phyloP scores from a whole-genome alignment of 768 basidiomycete genomes.

The Xanthoconium purpureum region DNA sequence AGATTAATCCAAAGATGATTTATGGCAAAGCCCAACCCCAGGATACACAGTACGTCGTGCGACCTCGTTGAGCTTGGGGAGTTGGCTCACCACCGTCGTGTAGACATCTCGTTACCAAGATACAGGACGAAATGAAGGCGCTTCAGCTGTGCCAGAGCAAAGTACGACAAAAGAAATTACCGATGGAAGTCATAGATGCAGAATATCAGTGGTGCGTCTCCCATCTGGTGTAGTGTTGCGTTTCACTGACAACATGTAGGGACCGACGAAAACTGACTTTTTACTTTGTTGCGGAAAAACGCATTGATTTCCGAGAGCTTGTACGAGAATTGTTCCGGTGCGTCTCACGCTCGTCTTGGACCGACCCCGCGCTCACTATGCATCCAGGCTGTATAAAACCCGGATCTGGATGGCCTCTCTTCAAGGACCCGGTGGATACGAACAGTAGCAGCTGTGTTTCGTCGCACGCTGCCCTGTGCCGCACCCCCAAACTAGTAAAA shows the following conservation, averaged over 20 bases:
- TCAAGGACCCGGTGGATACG: slow-evolving; percentile 46
- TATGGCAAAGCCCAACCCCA: slow-evolving; percentile 81
- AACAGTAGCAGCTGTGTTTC: slow-evolving; percentile 35
- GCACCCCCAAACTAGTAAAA: slow-evolving; percentile 12
- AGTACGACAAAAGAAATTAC: slow-evolving; percentile 89
- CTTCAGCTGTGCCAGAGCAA: slow-evolving; percentile 88
- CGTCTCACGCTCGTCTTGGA: background rate
- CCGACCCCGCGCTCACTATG: slow-evolving; percentile 2
- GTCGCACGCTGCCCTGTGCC: background rate
- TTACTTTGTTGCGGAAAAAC: slow-evolving; percentile 94
- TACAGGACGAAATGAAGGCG: slow-evolving; percentile 89
- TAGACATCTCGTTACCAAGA: slow-evolving; percentile 76
- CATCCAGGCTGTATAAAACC: slow-evolving; percentile 81
- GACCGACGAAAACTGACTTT: slow-evolving; percentile 98
- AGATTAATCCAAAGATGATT: slow-evolving; percentile 96
- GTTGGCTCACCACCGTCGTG: slow-evolving; percentile 6
- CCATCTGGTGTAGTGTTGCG: background rate
- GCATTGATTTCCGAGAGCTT: slow-evolving; percentile 95
- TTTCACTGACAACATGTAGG: slow-evolving; percentile 43
- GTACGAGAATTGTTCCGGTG: slow-evolving; percentile 92
- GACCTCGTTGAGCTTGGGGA: background rate
- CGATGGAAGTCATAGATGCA: slow-evolving; percentile 98
- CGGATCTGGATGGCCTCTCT: slow-evolving; percentile 94
- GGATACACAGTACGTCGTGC: slow-evolving; percentile 66
- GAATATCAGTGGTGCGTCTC: slow-evolving; percentile 87